These are phyloP conservation scores for Phytopythium aichiense DNA, from an alignment of 352 stramenopile genomes.

Conservation along the genomic window DNA sequence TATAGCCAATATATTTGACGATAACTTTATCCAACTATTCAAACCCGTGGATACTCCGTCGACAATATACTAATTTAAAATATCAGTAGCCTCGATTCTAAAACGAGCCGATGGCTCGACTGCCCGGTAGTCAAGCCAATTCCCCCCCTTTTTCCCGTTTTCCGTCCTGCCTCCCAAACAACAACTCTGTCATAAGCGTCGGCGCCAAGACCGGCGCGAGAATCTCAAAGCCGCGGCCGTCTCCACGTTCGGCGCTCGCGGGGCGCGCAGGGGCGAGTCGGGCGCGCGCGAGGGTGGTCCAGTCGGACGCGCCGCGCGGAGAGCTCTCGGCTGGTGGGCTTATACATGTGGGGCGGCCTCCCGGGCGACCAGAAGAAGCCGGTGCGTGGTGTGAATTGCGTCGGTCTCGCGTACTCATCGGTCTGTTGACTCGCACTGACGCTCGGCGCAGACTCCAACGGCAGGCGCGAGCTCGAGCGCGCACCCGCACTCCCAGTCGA, in stretches of 20 bases:
- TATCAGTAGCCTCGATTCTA: no score
- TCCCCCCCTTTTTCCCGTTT: no score
- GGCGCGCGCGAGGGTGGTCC: background rate
- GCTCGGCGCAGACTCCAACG: slow-evolving; percentile 3
- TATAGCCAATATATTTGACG: no score
- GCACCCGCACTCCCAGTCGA: slow-evolving; percentile 25
- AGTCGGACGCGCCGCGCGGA: background rate
- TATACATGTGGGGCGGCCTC: slow-evolving; percentile 7
- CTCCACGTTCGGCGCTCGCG: background rate
- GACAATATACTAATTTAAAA: no score
- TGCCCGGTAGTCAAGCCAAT: no score
- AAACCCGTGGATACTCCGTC: no score
- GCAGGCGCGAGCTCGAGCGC: slow-evolving; percentile 1
- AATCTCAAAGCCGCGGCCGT: background rate
- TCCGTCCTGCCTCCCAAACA: no score
- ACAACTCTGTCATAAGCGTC: background rate
- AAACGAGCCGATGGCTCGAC: no score
- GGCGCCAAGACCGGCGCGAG: background rate
- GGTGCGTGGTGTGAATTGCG: background rate
- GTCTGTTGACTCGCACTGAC: no score
- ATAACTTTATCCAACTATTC: no score
- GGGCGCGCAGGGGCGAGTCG: background rate
- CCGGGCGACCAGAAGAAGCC: background rate
- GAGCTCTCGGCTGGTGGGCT: background rate
- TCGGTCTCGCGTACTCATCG: no score